phyloP scores from a whole-genome alignment of 352 stramenopile genomes.

The Pythium sp. region DNA sequence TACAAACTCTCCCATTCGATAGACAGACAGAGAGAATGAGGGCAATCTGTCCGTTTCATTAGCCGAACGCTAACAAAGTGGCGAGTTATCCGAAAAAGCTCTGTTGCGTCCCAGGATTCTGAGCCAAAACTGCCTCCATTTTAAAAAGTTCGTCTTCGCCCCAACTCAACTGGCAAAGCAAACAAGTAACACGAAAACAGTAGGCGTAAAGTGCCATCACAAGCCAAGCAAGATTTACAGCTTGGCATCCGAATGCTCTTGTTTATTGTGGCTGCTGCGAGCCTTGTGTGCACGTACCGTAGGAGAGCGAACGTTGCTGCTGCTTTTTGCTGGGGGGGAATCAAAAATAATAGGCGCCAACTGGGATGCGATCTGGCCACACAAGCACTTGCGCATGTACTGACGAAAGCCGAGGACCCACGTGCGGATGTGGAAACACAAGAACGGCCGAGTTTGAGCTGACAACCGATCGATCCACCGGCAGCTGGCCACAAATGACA shows the following conservation, averaged over 20 bases:
- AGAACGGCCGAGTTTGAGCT: neutral
- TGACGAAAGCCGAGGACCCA: neutral
- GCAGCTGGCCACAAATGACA: neutral
- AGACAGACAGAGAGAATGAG: neutral
- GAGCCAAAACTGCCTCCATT: neutral
- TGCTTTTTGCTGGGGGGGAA: neutral
- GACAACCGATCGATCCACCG: neutral
- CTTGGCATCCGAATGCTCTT: neutral
- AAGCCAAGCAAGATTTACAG: neutral
- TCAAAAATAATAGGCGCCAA: neutral
- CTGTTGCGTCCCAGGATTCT: neutral
- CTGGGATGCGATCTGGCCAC: neutral
- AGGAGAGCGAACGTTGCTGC: neutral
- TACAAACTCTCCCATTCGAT: neutral
- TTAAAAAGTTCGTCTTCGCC: neutral
- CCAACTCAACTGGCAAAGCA: neutral
- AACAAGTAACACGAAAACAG: neutral
- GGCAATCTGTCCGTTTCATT: neutral
- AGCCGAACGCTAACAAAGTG: neutral
- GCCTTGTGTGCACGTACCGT: neutral
- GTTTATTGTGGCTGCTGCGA: constrained; percentile 1
- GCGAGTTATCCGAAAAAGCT: constrained; percentile 6
- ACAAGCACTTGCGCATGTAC: neutral
- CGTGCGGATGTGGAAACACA: neutral
- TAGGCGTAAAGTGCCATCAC: neutral